Evolutionary conservation across 768 basidiomycete species (phyloP), one percentile per base, ranked within the genome.

Genomic region (Termitomyces bulborhizus): DNA sequence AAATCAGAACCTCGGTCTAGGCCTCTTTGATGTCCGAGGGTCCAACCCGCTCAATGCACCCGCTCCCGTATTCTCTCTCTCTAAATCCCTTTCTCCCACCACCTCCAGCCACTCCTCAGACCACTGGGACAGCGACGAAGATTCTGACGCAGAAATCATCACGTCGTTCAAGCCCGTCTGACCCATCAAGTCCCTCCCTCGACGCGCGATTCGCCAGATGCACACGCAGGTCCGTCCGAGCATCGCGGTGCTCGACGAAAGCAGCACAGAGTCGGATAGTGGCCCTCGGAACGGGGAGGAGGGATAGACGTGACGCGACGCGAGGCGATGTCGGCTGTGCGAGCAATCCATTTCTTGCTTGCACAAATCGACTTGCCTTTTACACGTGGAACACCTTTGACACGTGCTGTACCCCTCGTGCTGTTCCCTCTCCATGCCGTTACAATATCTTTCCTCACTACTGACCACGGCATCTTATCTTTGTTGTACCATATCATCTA

Each of bases 1-100:
- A 31, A 6, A 9, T 32, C 31, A 32, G 31, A 82, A 85, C 64
- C 76, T 86, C 31, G 85, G 85, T 15, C 72, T 86, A 0, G 85
- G 85, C 18, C 71, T 86, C 9, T 84, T 84, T 59, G 81, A 83
- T 63, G 69, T 64, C 66, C 24, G 58, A 62, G 41, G 64, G 3
- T 34, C 34, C 11, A 13, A 12, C 54, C 44, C 37, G 2, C 16
- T 32, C 32, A 43, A 32, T 1, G 18, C 18, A 1, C 31, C 11
- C 13, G 11, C 15, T 1, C 41, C 51, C 1, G 11, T 24, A 4
- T 32, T 51, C 21, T 37, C 55, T 0, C n/a, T 36, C 1, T 41
- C 55, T 9, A n/a, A 21, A 24, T 56, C 45, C 11, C n/a, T 37
- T n/a, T 56, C 45, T 5, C n/a, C 44, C 1, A 51, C 48, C 3